Percentiles rank a stretch among this genome's conserved stretches.
These are phyloP conservation scores for Paraleonurus japonicus DNA, from an alignment of 257 asterid species.

Conservation along the genomic window DNA sequence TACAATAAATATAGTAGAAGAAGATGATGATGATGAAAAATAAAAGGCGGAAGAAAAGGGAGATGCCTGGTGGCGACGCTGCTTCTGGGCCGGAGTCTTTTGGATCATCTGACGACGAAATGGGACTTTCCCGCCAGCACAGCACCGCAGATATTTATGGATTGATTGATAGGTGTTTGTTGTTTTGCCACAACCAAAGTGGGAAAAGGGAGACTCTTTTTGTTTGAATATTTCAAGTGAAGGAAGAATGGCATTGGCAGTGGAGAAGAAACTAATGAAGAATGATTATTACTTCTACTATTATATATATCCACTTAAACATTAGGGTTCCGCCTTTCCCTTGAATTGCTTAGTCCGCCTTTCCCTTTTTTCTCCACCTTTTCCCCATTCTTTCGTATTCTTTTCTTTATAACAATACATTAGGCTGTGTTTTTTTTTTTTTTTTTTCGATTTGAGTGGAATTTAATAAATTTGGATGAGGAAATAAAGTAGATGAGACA, in stretches of 20 bases:
- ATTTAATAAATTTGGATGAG: too few relatives aligned
- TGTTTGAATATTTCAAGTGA: background rate
- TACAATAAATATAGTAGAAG: slow-evolving; percentile 1
- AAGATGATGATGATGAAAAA: slow-evolving; percentile 24
- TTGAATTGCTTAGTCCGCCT: slow-evolving; percentile 16
- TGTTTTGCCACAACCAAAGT: slow-evolving; percentile 27
- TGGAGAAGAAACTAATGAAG: background rate
- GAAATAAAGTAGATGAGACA: too few relatives aligned
- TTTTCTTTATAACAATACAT: too few relatives aligned
- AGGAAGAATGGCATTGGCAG: background rate
- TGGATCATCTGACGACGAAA: slow-evolving; percentile 36
- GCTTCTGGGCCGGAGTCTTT: slow-evolving; percentile 40
- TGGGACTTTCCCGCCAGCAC: slow-evolving; percentile 9
- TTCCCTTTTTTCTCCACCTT: background rate
- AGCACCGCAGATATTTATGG: slow-evolving; percentile 31
- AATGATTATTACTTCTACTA: too few relatives aligned
- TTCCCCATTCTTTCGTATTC: background rate
- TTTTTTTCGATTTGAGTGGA: too few relatives aligned
- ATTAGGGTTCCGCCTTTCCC: slow-evolving; percentile 19
- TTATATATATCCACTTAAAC: background rate
- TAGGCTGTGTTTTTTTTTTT: too few relatives aligned
- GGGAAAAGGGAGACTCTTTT: background rate
- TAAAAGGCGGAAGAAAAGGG: slow-evolving; percentile 24
- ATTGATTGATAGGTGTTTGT: slow-evolving; percentile 24
- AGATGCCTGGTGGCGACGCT: slow-evolving; percentile 31